Evolutionary conservation across 129 eudicot species (phyloP), one percentile per base, ranked within the genome.

Genomic region (Smallanthus sonchifolius): DNA sequence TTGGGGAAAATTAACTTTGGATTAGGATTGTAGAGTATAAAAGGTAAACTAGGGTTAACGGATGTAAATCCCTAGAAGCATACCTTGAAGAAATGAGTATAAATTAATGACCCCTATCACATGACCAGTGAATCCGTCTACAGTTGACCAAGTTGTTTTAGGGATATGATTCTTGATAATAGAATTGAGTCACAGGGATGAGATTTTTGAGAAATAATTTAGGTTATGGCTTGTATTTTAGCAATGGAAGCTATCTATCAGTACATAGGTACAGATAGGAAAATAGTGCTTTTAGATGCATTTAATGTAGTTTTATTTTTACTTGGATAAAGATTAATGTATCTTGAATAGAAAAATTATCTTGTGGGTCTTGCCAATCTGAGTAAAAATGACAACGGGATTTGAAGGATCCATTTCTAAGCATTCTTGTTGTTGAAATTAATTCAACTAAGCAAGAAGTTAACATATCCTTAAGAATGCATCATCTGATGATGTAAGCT

Each of bases 91-190:
- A 70, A 10, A n/a, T 51, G 64, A 52, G 49, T 52, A 11, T 52
- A 70, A 36, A 36, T 30, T 70, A 70, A 16, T 70, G 35, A 52
- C 6, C 10, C 20, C 2, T 52, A 52, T 47, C 48, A 56, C 5
- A 4, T 10, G 16, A 49, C 34, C 30, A 70, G 19, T 35, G 65
- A 38, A 51, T n/a, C 49, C 13, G 10, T 54, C 28, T 54, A 71
- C 37, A 10, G 51, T 54, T 54, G 65, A 71, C 55, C 28, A 56
- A 39, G 15, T 24, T 40, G 34, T 42, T 56, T 13, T 72, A 20
- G 55, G 19, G 68, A 39, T 59, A 15, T 57, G 57, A 57, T 56
- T 73, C 38, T 71, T 71, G 65, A 70, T 71, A 6, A 52, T 17
- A 70, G 64, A 35, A 2, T 70, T 4, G 36, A 10, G 20, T 55